Percentiles rank a stretch among this genome's conserved stretches.
Evolutionary conservation across 169 alveolate genomes (phyloP).

Genomic region (Eimeria necatrix): DNA sequence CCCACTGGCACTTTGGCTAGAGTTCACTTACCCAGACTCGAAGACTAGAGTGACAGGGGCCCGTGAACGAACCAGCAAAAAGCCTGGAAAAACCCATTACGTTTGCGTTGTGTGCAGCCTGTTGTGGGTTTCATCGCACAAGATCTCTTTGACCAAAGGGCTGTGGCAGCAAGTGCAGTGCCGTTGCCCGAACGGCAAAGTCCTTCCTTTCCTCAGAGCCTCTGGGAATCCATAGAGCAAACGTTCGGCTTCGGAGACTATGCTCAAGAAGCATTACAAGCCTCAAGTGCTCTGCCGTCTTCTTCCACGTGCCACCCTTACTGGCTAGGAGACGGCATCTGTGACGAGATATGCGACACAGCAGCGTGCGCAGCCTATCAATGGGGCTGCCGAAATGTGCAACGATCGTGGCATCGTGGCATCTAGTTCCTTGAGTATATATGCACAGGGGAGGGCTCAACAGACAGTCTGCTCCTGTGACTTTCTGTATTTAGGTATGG

Average conservation of each 20-base stretch:
- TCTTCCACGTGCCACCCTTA: background rate
- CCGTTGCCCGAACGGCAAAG: background rate
- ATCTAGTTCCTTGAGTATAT: background rate
- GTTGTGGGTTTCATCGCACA: conserved; percentile 53
- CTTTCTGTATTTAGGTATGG: background rate
- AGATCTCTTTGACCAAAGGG: conserved; percentile 46
- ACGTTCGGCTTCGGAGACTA: conserved; percentile 25
- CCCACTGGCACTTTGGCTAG: too few species aligned
- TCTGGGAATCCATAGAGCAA: conserved; percentile 33
- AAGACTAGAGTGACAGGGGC: too few species aligned
- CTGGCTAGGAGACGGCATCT: conserved; percentile 74
- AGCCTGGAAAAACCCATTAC: too few species aligned
- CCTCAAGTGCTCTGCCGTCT: background rate
- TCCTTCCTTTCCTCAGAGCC: background rate
- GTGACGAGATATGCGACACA: conserved; percentile 61
- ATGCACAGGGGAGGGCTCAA: too few species aligned
- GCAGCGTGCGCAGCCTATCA: background rate
- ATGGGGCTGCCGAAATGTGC: background rate
- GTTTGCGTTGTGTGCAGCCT: background rate
- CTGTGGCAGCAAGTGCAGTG: conserved; percentile 64
- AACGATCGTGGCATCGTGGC: background rate
- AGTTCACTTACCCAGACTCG: too few species aligned
- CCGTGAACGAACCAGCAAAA: too few species aligned
- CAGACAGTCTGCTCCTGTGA: too few species aligned
- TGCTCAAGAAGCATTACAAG: background rate